phyloP scores from a whole-genome alignment of 805 yeast genomes.

The Myxozyma kluyveri region DNA sequence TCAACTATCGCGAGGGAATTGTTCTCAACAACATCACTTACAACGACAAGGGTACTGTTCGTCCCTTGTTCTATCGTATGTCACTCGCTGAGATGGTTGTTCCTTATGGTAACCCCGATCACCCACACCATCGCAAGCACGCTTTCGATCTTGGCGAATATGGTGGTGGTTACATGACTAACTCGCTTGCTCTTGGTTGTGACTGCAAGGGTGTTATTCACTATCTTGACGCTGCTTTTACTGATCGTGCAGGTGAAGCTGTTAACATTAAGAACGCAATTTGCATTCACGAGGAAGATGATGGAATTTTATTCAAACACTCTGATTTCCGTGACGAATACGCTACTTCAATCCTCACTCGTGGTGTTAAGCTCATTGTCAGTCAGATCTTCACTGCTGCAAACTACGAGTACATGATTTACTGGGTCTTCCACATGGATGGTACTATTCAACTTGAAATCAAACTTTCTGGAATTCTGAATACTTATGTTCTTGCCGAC shows the following conservation, averaged over 20 bases:
- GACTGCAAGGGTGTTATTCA: constrained; percentile 86
- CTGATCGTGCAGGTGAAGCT: constrained; percentile 65
- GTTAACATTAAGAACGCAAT: constrained; percentile 71
- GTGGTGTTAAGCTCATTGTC: constrained; percentile 69
- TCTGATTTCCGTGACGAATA: constrained; percentile 80
- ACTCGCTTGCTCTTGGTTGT: constrained; percentile 73
- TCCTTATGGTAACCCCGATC: constrained; percentile 76
- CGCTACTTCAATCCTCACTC: constrained; percentile 68
- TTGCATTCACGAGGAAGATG: constrained; percentile 85
- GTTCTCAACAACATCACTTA: constrained; percentile 70
- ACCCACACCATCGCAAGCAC: constrained; percentile 81
- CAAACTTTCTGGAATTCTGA: constrained; percentile 77
- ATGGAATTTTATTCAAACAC: constrained; percentile 74
- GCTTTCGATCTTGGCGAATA: constrained; percentile 85
- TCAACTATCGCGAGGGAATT: constrained; percentile 83
- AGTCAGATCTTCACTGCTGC: constrained; percentile 86
- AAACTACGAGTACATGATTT: constrained; percentile 79
- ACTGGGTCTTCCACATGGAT: constrained; percentile 81
- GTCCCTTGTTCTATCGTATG: constrained; percentile 71
- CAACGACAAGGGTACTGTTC: constrained; percentile 69
- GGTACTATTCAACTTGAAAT: constrained; percentile 78
- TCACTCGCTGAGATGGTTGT: constrained; percentile 81
- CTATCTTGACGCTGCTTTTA: constrained; percentile 75
- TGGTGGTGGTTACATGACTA: constrained; percentile 84
- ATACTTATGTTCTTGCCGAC: constrained; percentile 63